Percentiles rank a stretch among this genome's conserved stretches.
Conservation (phyloP, 768 basidiomycete species). For the Melanogaster broomeanus region DNA sequence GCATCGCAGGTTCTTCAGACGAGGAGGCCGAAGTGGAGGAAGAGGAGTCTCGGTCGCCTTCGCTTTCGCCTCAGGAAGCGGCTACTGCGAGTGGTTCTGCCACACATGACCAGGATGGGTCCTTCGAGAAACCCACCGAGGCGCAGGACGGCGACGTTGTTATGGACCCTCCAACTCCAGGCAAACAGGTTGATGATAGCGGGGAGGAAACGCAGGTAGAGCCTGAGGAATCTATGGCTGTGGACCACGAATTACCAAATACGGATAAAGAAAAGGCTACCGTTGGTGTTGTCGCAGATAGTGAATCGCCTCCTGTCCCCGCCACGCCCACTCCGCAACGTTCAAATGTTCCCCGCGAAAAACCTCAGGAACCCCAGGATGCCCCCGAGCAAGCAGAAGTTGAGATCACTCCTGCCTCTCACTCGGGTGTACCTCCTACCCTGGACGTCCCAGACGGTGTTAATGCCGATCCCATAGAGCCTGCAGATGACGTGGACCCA, state of each 20-base stretch:
- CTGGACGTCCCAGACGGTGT: background rate
- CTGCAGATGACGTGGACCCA: conserved; percentile 38
- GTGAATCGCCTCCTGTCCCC: background rate
- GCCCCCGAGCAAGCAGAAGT: conserved; percentile 11
- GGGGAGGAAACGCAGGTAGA: conserved; percentile 22
- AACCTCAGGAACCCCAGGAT: background rate
- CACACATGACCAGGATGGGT: conserved; percentile 16
- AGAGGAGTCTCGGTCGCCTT: conserved; percentile 19
- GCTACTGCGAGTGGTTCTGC: conserved; percentile 35
- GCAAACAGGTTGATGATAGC: conserved; percentile 4
- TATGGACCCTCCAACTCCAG: background rate
- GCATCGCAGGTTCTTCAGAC: conserved; percentile 30
- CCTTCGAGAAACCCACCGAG: background rate
- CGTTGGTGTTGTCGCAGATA: background rate
- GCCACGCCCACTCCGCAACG: background rate
- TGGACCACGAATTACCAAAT: conserved; percentile 3
- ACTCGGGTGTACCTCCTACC: background rate
- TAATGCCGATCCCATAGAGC: conserved; percentile 45
- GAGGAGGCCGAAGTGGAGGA: conserved; percentile 37
- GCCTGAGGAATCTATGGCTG: conserved; percentile 17
- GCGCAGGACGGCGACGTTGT: conserved; percentile 2
- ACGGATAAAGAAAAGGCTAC: background rate
- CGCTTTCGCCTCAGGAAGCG: conserved; percentile 7
- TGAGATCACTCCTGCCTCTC: conserved; percentile 10
- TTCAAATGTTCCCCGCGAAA: background rate